Evolutionary conservation across 768 basidiomycete genomes (phyloP).

Genomic region (Omphalotus guepiniiformis): DNA sequence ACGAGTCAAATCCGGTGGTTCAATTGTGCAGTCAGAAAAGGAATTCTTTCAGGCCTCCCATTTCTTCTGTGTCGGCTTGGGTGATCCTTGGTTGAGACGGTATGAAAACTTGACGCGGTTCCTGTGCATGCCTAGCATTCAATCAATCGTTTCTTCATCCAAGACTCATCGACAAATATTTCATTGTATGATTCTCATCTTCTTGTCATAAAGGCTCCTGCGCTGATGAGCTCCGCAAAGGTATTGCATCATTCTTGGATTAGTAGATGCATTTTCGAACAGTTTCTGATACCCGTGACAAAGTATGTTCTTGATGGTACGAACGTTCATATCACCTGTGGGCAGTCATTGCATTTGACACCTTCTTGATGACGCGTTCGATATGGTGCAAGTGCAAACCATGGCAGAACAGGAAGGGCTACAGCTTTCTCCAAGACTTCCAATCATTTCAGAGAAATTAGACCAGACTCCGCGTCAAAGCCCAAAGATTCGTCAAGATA

Average conservation of each 20-base stretch:
- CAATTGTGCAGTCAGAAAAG: slow-evolving; percentile 1
- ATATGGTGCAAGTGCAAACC: neutral
- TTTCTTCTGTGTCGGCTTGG: slow-evolving; percentile 3
- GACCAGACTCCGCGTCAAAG: neutral
- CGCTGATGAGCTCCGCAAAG: neutral
- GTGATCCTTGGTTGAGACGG: slow-evolving; percentile 6
- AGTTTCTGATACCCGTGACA: neutral
- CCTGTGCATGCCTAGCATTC: neutral
- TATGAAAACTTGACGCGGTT: neutral
- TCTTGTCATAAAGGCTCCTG: neutral
- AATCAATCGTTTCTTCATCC: neutral
- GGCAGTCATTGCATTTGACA: neutral
- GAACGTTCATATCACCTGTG: neutral
- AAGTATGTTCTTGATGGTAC: slow-evolving; percentile 7
- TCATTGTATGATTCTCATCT: neutral
- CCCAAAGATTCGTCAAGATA: neutral
- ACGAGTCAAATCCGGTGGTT: slow-evolving; percentile 1
- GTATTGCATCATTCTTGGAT: slow-evolving; percentile 5
- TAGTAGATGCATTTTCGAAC: neutral
- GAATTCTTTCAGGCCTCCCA: slow-evolving; percentile 1
- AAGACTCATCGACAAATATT: slow-evolving; percentile 1
- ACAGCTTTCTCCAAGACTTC: neutral
- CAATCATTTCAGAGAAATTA: neutral
- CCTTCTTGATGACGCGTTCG: neutral
- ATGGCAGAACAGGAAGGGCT: neutral